Base-by-base conservation (phyloP, 331 rosid species). In the Dryas integrifolia region DNA sequence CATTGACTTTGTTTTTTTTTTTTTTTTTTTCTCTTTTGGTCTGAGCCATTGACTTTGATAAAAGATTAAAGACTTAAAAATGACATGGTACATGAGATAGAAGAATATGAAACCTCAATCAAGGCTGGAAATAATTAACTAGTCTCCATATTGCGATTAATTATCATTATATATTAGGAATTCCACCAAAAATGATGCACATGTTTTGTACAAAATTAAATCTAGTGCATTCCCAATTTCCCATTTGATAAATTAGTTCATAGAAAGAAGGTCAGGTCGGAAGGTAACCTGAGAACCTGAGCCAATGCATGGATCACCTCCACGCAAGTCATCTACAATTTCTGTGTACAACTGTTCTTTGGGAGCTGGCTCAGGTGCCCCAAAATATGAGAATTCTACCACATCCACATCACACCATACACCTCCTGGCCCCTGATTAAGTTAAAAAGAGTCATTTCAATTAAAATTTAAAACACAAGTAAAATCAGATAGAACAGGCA, bases 331-430 rank as follows among this genome's bases (percentile, higher is more conserved):
- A 82, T 95, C 99, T 44, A 92, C 97, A 4, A 95, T 86, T 72
- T 95, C 93, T 6, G 96, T 89, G 80, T 92, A 95, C 69, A 88
- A 84, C 53, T 95, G 97, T 64, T 95, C 99, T 79, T 95, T 95
- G 51, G 99, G 91, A 76, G 91, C 91, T 50, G 99, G 97, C 84
- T 95, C 96, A 15, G 99, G 99, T 69, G 99, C 96, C 64, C 99
- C 97, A 67, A 92, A 95, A 81, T 95, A 95, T 0, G 98, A 95
- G 85, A 95, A 95, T 74, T 95, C 98, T 48, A 95, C 96, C 68
- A 95, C 98, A 79, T 95, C 98, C 67, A 95, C 98, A 81, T 95
- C 98, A 59, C 98, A 95, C 98, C 98, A 95, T 66, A 95, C 96
- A 11, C 97, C 98, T 69, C 98, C 98, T 18, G 98, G 98, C 41